Evolutionary conservation across 2,329 filamentous ascomycete genomes (phyloP).

Genomic region (Fonsecaea monophora): DNA sequence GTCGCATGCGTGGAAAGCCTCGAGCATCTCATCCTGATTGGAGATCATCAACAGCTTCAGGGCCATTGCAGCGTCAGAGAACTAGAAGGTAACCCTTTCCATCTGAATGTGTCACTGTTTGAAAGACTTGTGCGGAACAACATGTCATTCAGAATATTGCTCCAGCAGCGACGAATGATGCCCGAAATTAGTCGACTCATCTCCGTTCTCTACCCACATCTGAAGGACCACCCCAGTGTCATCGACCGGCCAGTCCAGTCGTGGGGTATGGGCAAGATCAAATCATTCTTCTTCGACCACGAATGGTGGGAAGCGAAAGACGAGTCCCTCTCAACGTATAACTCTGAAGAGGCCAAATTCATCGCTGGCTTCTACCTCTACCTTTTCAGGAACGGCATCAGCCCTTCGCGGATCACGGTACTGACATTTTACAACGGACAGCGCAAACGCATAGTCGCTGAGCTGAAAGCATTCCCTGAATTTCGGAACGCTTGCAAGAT

Average conservation of each 20-base stretch:
- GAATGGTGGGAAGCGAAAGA: slow-evolving; percentile 70
- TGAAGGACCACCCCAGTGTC: slow-evolving; percentile 66
- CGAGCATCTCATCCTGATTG: slow-evolving; percentile 72
- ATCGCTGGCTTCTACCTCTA: slow-evolving; percentile 75
- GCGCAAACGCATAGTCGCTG: slow-evolving; percentile 66
- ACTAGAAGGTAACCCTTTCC: slow-evolving; percentile 66
- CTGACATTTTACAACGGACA: slow-evolving; percentile 91
- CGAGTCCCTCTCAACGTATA: slow-evolving; percentile 70
- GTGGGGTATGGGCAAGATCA: slow-evolving; percentile 62
- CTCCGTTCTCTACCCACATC: slow-evolving; percentile 65
- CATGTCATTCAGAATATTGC: slow-evolving; percentile 69
- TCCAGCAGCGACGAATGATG: slow-evolving; percentile 75
- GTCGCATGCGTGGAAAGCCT: slow-evolving; percentile 67
- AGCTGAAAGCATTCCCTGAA: slow-evolving; percentile 52
- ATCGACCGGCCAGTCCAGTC: slow-evolving; percentile 56
- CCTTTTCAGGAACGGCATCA: slow-evolving; percentile 71
- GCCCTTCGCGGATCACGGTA: slow-evolving; percentile 71
- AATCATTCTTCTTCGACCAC: slow-evolving; percentile 70
- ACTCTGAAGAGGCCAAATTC: slow-evolving; percentile 76
- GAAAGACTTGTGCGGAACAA: slow-evolving; percentile 74
- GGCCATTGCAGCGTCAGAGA: slow-evolving; percentile 68
- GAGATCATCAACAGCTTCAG: slow-evolving; percentile 80
- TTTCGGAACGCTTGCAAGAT: slow-evolving; percentile 48
- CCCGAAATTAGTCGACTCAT: slow-evolving; percentile 69
- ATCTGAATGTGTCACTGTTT: slow-evolving; percentile 77